phyloP scores from a whole-genome alignment of 805 yeast genomes.

The Metschnikowia shivogae region DNA sequence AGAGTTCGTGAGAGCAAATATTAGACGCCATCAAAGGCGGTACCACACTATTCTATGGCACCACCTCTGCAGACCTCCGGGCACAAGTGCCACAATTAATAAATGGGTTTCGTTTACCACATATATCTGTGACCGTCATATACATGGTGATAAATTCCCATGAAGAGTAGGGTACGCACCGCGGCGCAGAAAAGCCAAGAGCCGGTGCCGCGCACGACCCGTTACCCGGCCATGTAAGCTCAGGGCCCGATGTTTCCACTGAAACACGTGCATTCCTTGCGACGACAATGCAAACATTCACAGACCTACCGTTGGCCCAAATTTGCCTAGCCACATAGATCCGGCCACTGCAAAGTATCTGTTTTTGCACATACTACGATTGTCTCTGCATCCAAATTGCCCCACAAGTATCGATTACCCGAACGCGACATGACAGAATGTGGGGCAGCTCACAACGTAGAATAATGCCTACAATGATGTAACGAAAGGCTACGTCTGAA shows the following conservation, averaged over 20 bases:
- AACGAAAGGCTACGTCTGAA: no score
- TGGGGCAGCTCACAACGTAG: no score
- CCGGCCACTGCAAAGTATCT: no score
- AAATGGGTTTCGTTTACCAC: conserved; percentile 42
- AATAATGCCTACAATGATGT: no score
- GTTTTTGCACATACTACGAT: no score
- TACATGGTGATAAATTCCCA: conserved; percentile 36
- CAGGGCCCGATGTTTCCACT: neutral
- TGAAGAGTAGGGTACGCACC: neutral
- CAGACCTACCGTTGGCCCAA: no score
- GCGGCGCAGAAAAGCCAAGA: neutral
- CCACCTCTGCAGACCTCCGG: conserved; percentile 23
- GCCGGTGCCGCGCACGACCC: conserved; percentile 3
- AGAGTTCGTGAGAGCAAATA: conserved; percentile 7
- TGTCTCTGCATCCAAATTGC: no score
- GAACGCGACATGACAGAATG: no score
- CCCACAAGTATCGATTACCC: no score
- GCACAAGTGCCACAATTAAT: conserved; percentile 20
- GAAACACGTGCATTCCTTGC: no score
- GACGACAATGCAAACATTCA: no score
- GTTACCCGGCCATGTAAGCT: conserved; percentile 8
- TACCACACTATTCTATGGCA: conserved; percentile 22
- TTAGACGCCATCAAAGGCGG: conserved; percentile 21
- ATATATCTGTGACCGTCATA: conserved; percentile 32
- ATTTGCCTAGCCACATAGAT: no score